These are phyloP conservation scores for Nemania diffusa DNA, from an alignment of 2,329 filamentous ascomycete genomes.

Conservation along the genomic window DNA sequence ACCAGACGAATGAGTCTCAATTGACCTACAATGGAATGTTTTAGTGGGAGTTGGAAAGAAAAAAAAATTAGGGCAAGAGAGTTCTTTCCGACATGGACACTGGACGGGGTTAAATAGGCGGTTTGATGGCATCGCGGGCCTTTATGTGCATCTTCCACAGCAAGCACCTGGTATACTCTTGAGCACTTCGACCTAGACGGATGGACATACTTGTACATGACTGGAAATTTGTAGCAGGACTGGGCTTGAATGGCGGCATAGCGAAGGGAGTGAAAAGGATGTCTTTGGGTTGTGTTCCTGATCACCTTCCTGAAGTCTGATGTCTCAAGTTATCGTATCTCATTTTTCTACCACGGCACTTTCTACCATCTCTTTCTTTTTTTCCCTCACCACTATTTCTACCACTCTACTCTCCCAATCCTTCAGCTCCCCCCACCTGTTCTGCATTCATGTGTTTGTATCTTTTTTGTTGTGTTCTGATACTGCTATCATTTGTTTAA, in stretches of 20 bases:
- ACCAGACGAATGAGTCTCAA: conserved; percentile 39
- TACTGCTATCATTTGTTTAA: conserved; percentile 27
- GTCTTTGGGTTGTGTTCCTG: conserved; percentile 49
- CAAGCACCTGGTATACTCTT: conserved; percentile 47
- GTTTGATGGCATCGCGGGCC: conserved; percentile 39
- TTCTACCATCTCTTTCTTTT: conserved; percentile 30
- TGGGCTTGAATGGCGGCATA: conserved; percentile 50
- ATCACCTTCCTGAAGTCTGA: conserved; percentile 39
- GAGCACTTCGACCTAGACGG: conserved; percentile 45
- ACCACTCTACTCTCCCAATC: conserved; percentile 32
- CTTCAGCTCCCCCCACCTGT: conserved; percentile 36
- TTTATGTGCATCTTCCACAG: conserved; percentile 43
- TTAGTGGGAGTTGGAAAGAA: conserved; percentile 55
- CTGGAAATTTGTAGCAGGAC: conserved; percentile 47
- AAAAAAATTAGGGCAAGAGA: conserved; percentile 47
- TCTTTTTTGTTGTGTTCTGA: conserved; percentile 28
- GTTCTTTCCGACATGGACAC: conserved; percentile 41
- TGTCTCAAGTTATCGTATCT: conserved; percentile 44
- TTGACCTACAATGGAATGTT: conserved; percentile 49
- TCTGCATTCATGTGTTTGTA: conserved; percentile 33
- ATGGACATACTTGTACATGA: conserved; percentile 50
- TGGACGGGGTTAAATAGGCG: conserved; percentile 38
- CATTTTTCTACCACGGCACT: conserved; percentile 41
- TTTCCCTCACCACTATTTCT: conserved; percentile 26
- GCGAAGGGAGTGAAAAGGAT: conserved; percentile 52